Evolutionary conservation across 768 basidiomycete genomes (phyloP).

Genomic region (Grammothele lineata): DNA sequence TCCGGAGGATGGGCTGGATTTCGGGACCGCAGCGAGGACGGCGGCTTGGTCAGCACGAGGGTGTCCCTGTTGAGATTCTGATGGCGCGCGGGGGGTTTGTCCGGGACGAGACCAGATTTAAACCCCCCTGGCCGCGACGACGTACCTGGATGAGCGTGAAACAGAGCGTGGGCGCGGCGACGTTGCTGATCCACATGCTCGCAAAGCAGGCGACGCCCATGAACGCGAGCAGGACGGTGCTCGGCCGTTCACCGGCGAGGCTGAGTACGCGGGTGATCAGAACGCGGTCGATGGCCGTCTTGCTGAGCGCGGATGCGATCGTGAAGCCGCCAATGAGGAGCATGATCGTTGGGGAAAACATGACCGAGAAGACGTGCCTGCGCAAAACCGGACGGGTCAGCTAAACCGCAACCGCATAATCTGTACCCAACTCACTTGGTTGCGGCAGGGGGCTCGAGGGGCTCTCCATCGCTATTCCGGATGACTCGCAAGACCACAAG

Average conservation of each 20-base stretch:
- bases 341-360: constrained; percentile 99
- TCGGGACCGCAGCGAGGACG: too few relatives aligned
- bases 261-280: constrained; percentile 87
- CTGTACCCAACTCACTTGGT: constrained; percentile 57
- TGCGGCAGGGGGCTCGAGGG: constrained; percentile 60
- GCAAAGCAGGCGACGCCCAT: constrained; percentile 98
- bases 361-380: constrained; percentile 88
- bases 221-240: constrained; percentile 83
- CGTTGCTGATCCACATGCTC: constrained; percentile 99
- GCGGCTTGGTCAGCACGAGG: too few relatives aligned
- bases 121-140: too few relatives aligned
- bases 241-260: constrained; percentile 85
- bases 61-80: too few relatives aligned
- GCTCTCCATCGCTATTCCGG: constrained; percentile 49
- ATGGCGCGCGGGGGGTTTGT: too few relatives aligned
- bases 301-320: constrained; percentile 92
- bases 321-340: constrained; percentile 97
- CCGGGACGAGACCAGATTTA: too few relatives aligned
- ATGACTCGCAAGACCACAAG: constrained; percentile 84
- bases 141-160: constrained; percentile 91
- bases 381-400: too few relatives aligned
- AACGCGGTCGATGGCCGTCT: constrained; percentile 91
- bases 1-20: constrained; percentile 84
- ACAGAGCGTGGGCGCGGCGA: constrained; percentile 95
- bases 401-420: too few relatives aligned